Evolutionary conservation across 805 yeast species (phyloP), one percentile per base, ranked within the genome.

Genomic region (Wickerhamiella dianesei): DNA sequence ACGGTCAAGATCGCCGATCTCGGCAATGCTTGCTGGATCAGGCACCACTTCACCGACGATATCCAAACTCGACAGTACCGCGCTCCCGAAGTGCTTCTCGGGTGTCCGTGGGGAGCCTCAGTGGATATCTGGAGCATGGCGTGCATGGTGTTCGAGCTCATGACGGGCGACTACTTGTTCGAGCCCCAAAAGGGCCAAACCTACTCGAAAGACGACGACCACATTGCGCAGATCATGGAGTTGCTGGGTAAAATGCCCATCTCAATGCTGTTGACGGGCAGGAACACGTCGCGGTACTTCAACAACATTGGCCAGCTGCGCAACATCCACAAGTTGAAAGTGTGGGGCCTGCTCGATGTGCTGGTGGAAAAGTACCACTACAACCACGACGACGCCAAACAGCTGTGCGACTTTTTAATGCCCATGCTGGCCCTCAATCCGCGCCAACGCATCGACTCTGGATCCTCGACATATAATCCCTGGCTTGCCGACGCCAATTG

Each of bases 71-170:
- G 96, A 41, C 96, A 87, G 62, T 87, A 87, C 63, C 71, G 98
- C 41, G 76, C 96, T 0, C 97, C 97, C 1, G 98, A 89, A 59
- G 83, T 82, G 3, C 64, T 83, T 14, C 57, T 82, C 17, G 92
- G 94, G 0, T 75, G 82, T 8, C 71, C 75, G 29, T 92, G 98
- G 98, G 98, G 98, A 1, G 87, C 95, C 45, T 79, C 89, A 46
- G 80, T 94, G 1, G 98, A 92, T 64, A 74, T 89, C 43, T 92
- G 98, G 98, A 83, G 95, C n/a, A 70, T 83, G 57, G 96, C 94
- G 0, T 88, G 97, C 65, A 66, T 92, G 57, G 70, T 83, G 1
- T 92, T 92, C 65, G 98, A 92, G 66, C 70, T 92, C 20, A 64
- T 89, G 40, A 89, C 98, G 0, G 97, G 97, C 2, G 97, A 89